Conservation (phyloP, 805 yeast species). For the Candida nitratophila region DNA sequence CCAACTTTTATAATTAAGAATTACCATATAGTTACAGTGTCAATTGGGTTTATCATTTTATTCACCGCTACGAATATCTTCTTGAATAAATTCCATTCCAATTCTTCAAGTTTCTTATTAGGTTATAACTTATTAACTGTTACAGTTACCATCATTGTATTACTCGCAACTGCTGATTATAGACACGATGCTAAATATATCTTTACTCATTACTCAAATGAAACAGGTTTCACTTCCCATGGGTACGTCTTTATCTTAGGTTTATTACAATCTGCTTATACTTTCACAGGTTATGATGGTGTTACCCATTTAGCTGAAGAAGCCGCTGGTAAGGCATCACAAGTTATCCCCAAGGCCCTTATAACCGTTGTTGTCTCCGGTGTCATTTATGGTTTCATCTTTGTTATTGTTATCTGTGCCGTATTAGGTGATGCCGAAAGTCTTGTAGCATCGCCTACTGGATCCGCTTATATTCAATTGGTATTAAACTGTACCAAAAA, state of each 20-base stretch:
- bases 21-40: slow-evolving; percentile 14
- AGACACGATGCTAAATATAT: slow-evolving; percentile 18
- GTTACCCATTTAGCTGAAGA: slow-evolving; percentile 30
- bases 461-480: slow-evolving; percentile 20
- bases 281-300: slow-evolving; percentile 28
- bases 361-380: slow-evolving; percentile 21
- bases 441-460: slow-evolving; percentile 13
- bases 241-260: slow-evolving; percentile 21
- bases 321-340: slow-evolving; percentile 19
- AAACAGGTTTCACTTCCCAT: slow-evolving; percentile 17
- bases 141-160: slow-evolving; percentile 11
- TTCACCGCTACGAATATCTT: slow-evolving; percentile 16
- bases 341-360: slow-evolving; percentile 28
- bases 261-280: slow-evolving; percentile 18
- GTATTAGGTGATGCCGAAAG: slow-evolving; percentile 14
- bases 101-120: slow-evolving; percentile 12
- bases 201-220: slow-evolving; percentile 17
- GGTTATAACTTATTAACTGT: slow-evolving; percentile 14
- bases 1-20: slow-evolving; percentile 8
- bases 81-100: slow-evolving; percentile 16
- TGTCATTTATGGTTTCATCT: slow-evolving; percentile 24
- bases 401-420: slow-evolving; percentile 25
- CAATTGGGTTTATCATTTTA: slow-evolving; percentile 17
- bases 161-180: slow-evolving; percentile 15
- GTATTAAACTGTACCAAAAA: slow-evolving; percentile 19